Conservation (phyloP, 352 stramenopile genomes). For the Phytophthora pluvialis region DNA sequence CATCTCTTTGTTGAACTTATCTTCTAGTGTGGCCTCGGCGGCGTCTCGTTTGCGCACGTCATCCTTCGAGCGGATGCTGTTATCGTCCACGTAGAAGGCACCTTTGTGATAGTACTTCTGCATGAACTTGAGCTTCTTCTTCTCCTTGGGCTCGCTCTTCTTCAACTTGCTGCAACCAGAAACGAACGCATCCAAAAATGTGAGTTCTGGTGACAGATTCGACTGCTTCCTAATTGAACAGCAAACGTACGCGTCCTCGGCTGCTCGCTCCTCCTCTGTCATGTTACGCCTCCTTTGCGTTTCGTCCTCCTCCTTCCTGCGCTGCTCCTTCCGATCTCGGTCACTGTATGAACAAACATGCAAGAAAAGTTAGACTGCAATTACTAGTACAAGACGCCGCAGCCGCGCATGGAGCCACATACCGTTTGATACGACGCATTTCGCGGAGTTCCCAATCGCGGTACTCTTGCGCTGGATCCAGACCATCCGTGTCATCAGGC, state of each 20-base stretch:
- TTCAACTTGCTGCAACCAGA: constrained; percentile 69
- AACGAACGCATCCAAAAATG: constrained; percentile 1
- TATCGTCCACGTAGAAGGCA: constrained; percentile 97
- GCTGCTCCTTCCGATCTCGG: constrained; percentile 79
- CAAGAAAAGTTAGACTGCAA: constrained; percentile 15
- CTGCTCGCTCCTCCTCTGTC: constrained; percentile 95
- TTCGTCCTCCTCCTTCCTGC: constrained; percentile 88
- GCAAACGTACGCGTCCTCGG: constrained; percentile 88
- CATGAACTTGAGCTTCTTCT: constrained; percentile 94
- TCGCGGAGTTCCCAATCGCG: constrained; percentile 95
- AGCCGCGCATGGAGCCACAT: not conserved
- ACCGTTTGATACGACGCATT: constrained; percentile 92
- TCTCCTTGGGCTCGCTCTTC: constrained; percentile 80
- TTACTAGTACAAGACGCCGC: not conserved
- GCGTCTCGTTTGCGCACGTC: constrained; percentile 94
- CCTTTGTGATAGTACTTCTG: constrained; percentile 99
- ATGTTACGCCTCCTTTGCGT: constrained; percentile 90
- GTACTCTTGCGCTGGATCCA: constrained; percentile 91
- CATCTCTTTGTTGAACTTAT: constrained; percentile 94
- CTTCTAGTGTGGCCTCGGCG: constrained; percentile 88
- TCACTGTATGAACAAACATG: constrained; percentile 53
- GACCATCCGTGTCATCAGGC: constrained; percentile 89
- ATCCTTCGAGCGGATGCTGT: constrained; percentile 86
- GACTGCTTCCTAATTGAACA: not conserved
- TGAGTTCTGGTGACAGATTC: not conserved